Evolutionary conservation across 768 basidiomycete species (phyloP).

Genomic region (Auricularia heimuer): DNA sequence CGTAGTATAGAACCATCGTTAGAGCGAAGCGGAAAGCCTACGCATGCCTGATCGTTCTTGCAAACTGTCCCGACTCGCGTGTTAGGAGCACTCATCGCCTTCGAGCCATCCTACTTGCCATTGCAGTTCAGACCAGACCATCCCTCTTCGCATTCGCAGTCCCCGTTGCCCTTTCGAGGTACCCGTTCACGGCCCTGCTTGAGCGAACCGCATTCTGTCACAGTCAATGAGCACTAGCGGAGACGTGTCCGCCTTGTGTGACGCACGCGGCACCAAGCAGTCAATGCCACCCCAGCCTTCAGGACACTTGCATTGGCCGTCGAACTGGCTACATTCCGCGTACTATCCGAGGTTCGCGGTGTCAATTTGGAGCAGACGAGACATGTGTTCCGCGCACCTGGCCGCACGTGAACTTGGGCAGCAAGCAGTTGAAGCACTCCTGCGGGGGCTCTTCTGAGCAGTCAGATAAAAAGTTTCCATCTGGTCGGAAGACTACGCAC

Average conservation of each 20-base stretch:
- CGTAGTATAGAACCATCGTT: slow-evolving; percentile 5
- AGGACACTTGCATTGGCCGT: slow-evolving; percentile 95
- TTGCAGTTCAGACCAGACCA: slow-evolving; percentile 98
- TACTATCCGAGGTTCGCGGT: slow-evolving; percentile 27
- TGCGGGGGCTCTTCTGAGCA: neutral
- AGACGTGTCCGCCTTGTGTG: slow-evolving; percentile 5
- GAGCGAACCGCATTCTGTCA: slow-evolving; percentile 83
- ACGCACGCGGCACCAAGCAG: slow-evolving; percentile 83
- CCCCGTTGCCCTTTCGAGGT: slow-evolving; percentile 62
- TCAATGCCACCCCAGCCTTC: slow-evolving; percentile 97
- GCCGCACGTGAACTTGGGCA: slow-evolving; percentile 86
- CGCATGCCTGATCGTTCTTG: slow-evolving; percentile 69
- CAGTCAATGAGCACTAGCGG: neutral
- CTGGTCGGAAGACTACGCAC: neutral
- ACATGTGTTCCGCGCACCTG: slow-evolving; percentile 31
- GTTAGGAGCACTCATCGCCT: neutral
- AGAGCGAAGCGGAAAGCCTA: slow-evolving; percentile 55
- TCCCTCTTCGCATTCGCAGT: slow-evolving; percentile 86
- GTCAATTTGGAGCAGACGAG: neutral
- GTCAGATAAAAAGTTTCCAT: neutral
- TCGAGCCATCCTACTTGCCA: slow-evolving; percentile 36
- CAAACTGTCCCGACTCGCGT: slow-evolving; percentile 51
- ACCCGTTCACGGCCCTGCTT: slow-evolving; percentile 81
- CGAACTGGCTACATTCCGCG: slow-evolving; percentile 80
- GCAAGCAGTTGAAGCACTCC: slow-evolving; percentile 86